These are phyloP conservation scores for Erodium moschatum DNA, from an alignment of 441 rosid genomes.

Conservation along the genomic window DNA sequence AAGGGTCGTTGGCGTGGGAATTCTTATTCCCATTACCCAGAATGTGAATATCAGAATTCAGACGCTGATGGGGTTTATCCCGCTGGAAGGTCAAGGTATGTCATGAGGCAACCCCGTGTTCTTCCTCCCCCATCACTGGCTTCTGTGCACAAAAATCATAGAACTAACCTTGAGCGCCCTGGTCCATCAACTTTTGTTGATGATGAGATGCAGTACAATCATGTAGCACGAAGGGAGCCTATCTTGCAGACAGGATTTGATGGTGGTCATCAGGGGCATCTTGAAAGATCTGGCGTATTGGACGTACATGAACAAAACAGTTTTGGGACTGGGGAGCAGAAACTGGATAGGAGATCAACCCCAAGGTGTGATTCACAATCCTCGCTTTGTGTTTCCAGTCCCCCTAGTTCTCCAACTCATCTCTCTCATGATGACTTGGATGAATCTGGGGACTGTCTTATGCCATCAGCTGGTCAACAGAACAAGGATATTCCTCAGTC, in stretches of 20 bases:
- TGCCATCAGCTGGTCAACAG: conserved; percentile 36
- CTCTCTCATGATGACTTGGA: conserved; percentile 95
- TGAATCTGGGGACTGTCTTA: conserved; percentile 59
- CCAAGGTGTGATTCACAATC: conserved; percentile 82
- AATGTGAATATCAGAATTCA: conserved; percentile 45
- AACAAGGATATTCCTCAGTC: conserved; percentile 32
- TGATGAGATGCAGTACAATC: conserved; percentile 35
- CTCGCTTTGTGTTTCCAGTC: conserved; percentile 83
- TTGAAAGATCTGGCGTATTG: conserved; percentile 30
- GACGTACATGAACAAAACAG: conserved; percentile 27
- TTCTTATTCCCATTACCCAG: conserved; percentile 50
- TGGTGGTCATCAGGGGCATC: conserved; percentile 39
- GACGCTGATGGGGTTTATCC: conserved; percentile 63
- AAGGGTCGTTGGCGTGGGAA: conserved; percentile 41
- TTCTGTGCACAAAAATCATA: conserved; percentile 49
- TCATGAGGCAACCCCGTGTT: conserved; percentile 88
- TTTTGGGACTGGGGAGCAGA: conserved; percentile 33
- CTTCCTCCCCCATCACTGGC: conserved; percentile 71
- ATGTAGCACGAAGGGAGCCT: conserved; percentile 37
- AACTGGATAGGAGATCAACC: conserved; percentile 37
- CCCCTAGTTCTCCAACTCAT: conserved; percentile 83
- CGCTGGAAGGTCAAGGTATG: conserved; percentile 66
- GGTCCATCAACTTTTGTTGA: conserved; percentile 49
- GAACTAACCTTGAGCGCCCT: conserved; percentile 44
- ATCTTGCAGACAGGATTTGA: conserved; percentile 39